Evolutionary conservation across 805 yeast genomes (phyloP).

Genomic region (Metschnikowia santaceciliae): DNA sequence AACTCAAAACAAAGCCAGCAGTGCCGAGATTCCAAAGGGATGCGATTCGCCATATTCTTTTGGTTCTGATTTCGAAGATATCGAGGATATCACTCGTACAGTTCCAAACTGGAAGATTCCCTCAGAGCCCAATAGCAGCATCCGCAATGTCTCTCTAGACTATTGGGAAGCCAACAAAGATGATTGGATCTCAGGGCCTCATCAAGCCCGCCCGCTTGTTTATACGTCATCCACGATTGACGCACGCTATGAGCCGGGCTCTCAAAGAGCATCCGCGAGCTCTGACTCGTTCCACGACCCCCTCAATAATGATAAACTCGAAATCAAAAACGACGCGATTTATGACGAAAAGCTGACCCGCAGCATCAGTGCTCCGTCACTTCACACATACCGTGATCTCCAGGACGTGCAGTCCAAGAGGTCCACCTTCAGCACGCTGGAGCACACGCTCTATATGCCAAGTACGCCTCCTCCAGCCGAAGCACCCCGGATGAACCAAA

Average conservation of each 20-base stretch:
- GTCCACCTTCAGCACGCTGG: constrained; percentile 11
- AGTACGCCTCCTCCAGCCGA: constrained; percentile 11
- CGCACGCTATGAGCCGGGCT: background rate
- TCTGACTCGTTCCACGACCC: background rate
- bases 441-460: constrained; percentile 11
- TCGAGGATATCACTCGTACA: constrained; percentile 11
- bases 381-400: constrained; percentile 33
- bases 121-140: background rate
- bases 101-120: constrained; percentile 2
- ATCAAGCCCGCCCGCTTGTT: constrained; percentile 26
- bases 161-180: constrained; percentile 31
- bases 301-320: background rate
- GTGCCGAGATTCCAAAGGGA: background rate
- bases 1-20: background rate
- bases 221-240: constrained; percentile 17
- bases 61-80: constrained; percentile 9
- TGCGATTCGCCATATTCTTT: background rate
- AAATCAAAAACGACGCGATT: background rate
- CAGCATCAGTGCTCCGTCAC: constrained; percentile 33
- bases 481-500: background rate
- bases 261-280: background rate
- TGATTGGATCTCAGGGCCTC: constrained; percentile 22
- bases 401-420: constrained; percentile 1
- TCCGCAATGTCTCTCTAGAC: constrained; percentile 23
- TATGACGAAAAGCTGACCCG: constrained; percentile 21